Evolutionary conservation across 495 filamentous ascomycete species (phyloP).

Genomic region (Lasiosphaeriaceae sp.): DNA sequence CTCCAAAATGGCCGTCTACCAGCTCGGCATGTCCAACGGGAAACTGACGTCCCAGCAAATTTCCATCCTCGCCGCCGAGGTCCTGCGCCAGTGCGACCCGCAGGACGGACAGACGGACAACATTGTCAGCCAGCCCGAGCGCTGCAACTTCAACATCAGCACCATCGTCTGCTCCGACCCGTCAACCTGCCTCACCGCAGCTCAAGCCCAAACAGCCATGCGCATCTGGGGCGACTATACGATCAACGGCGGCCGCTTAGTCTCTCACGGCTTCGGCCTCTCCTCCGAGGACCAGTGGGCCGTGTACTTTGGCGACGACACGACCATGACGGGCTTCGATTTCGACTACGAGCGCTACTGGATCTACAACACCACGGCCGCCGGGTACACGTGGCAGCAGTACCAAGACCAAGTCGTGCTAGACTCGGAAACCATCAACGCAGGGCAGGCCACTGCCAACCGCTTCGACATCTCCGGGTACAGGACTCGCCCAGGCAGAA

Average conservation of each 20-base stretch:
- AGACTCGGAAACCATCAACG: slow-evolving; percentile 19
- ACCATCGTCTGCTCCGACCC: slow-evolving; percentile 50
- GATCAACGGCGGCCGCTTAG: slow-evolving; percentile 42
- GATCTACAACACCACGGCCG: slow-evolving; percentile 37
- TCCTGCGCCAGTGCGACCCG: slow-evolving; percentile 61
- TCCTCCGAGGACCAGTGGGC: slow-evolving; percentile 30
- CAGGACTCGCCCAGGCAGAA: slow-evolving; percentile 13
- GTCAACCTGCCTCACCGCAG: slow-evolving; percentile 49
- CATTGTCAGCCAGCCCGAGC: slow-evolving; percentile 58
- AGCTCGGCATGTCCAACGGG: slow-evolving; percentile 40
- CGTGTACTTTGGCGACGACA: slow-evolving; percentile 26
- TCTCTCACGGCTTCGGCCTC: slow-evolving; percentile 48
- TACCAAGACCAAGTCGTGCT: slow-evolving; percentile 28
- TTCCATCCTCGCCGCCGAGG: slow-evolving; percentile 50
- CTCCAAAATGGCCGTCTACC: slow-evolving; percentile 34
- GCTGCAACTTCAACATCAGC: slow-evolving; percentile 55
- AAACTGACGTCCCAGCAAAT: slow-evolving; percentile 52
- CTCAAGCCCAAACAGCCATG: slow-evolving; percentile 53
- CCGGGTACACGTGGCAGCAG: slow-evolving; percentile 33
- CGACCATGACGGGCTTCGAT: slow-evolving; percentile 26
- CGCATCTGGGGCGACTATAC: slow-evolving; percentile 50
- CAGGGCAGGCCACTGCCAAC: slow-evolving; percentile 41
- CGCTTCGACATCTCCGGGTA: slow-evolving; percentile 46
- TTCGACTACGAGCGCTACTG: slow-evolving; percentile 36
- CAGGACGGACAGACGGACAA: slow-evolving; percentile 61